Percentiles rank a stretch among this genome's conserved stretches.
phyloP scores from a whole-genome alignment of 306 rosid species.

The Arachis stenosperma region DNA sequence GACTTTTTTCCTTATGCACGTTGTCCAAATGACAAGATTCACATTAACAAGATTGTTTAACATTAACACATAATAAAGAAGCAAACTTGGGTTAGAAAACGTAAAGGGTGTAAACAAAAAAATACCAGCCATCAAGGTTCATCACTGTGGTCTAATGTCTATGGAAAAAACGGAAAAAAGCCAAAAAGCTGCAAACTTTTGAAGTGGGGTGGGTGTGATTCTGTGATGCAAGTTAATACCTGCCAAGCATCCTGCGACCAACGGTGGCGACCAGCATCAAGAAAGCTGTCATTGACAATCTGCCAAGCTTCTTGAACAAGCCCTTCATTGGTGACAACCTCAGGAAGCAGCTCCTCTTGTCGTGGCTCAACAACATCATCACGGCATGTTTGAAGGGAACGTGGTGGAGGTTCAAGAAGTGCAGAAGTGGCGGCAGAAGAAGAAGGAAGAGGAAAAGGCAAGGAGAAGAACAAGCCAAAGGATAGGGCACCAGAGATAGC shows the following conservation, averaged over 20 bases:
- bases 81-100: slow-evolving; percentile 10
- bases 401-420: slow-evolving; percentile 9
- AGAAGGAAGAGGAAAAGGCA: neutral
- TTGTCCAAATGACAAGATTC: too few species aligned
- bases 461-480: slow-evolving; percentile 36
- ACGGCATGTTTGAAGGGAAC: slow-evolving; percentile 49
- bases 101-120: slow-evolving; percentile 15
- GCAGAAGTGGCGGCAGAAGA: slow-evolving; percentile 10
- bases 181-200: slow-evolving; percentile 16
- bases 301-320: slow-evolving; percentile 96
- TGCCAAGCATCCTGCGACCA: slow-evolving; percentile 82
- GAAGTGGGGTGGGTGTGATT: neutral
- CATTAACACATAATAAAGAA: slow-evolving; percentile 27
- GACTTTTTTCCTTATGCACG: too few species aligned
- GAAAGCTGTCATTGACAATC: slow-evolving; percentile 81
- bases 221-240: slow-evolving; percentile 41
- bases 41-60: too few species aligned
- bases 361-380: slow-evolving; percentile 54
- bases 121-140: slow-evolving; percentile 19
- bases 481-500: slow-evolving; percentile 41
- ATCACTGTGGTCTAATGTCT: neutral
- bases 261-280: slow-evolving; percentile 61
- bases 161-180: neutral
- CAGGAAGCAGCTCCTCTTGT: slow-evolving; percentile 30
- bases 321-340: slow-evolving; percentile 62